Base-by-base conservation (phyloP, 2,329 filamentous ascomycete species). In the Mycosphaerella sp. region DNA sequence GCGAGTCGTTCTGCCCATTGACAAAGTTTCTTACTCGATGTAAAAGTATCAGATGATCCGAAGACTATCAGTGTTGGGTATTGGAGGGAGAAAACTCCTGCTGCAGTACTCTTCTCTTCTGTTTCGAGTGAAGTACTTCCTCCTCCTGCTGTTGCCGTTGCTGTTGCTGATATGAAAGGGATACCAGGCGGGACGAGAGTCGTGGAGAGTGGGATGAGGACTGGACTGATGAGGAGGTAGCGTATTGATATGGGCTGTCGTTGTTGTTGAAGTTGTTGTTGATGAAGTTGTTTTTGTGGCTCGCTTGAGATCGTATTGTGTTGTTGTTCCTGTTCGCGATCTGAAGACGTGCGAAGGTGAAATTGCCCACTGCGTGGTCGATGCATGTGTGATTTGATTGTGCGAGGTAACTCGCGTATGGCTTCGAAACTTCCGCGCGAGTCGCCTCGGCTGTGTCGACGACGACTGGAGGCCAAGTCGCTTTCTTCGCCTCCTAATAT, bases 41-140 rank as follows among this genome's bases (percentile, higher is more conserved):
- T 84, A 60, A 96, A 95, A 0, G 78, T 72, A 68, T 97, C 91
- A 3, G 79, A 75, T 48, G 85, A 81, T 1, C 91, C 92, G 65
- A 84, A 95, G 0, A 95, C 70, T 0, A 82, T 83, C 34, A 95
- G 68, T 0, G 85, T 85, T 0, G 78, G 76, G 62, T 84, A 77
- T 1, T 59, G 58, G 36, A 71, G 68, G 1, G 80, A 70, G 46
- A 87, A 72, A 64, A 86, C 83, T 1, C 62, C 21, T 21, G 21
- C 21, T 2, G 21, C 59, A 17, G 53, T 44, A 6, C n/a, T 14
- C 40, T 21, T 21, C 21, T 21, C 21, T 4, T 50, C 40, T 14
- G 14, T 39, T 11, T 43, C 40, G 26, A 56, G 32, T 8, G 63
- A 29, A 29, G 26, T 40, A 6, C 38, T 10, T 14, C 14, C 1